These are phyloP conservation scores for Solanum virginianum DNA, from an alignment of 257 asterid species.

Conservation along the genomic window DNA sequence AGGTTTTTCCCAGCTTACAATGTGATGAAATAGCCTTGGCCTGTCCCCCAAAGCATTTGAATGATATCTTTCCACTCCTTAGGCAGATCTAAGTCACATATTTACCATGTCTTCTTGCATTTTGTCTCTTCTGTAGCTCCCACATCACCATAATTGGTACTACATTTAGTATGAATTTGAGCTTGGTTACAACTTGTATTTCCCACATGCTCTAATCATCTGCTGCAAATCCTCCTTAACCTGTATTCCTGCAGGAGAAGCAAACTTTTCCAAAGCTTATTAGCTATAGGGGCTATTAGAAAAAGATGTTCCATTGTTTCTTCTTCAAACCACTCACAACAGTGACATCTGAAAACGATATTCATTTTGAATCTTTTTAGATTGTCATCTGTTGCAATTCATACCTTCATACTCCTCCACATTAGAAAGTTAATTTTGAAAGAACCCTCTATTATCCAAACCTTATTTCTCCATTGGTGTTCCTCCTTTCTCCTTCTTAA, in stretches of 20 bases:
- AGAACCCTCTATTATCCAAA: not conserved
- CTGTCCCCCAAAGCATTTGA: not conserved
- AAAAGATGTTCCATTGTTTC: not conserved
- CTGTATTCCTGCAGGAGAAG: no score
- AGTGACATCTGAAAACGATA: not conserved
- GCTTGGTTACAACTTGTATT: no score
- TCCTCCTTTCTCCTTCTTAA: not conserved
- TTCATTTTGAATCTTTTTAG: not conserved
- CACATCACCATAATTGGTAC: no score
- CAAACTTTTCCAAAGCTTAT: no score
- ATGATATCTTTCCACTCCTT: no score
- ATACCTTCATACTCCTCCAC: not conserved
- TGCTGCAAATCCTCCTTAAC: no score
- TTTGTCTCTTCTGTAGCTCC: no score
- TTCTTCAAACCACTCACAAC: not conserved
- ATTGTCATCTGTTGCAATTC: not conserved
- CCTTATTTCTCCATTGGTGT: not conserved
- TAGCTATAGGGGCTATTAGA: no score
- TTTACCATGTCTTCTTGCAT: no score
- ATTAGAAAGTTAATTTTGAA: not conserved
- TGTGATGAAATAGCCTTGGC: not conserved
- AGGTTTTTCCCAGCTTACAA: not conserved
- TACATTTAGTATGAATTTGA: no score
- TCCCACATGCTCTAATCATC: no score
- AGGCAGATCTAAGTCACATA: no score